Base-by-base conservation (phyloP, 2,329 filamentous ascomycete genomes). In the Aspergillus fischeri region DNA sequence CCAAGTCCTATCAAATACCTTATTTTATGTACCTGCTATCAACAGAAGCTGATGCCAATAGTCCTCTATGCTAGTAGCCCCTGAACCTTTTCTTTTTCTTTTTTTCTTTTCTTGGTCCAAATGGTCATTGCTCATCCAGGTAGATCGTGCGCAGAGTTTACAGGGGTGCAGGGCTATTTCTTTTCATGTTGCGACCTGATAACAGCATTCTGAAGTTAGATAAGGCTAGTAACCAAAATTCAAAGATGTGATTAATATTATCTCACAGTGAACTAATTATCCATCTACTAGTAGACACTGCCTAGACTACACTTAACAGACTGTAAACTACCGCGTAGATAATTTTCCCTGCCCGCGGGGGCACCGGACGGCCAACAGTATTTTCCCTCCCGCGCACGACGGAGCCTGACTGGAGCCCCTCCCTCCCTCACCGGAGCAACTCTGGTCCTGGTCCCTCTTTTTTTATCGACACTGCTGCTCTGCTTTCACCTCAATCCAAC, bases 321-420 rank as follows among this genome's bases (percentile, higher is more conserved):
- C 32, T 38, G 32, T 17, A 17, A 38, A 25, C 24, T 24, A 24
- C 44, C 14, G 42, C n/a, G 21, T 45, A 24, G n/a, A 24, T 45
- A 20, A 45, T 45, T 45, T 45, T 10, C 42, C 42, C 11, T 38
- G 32, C 42, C 11, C 42, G 42, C 42, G 42, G 42, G 42, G 42
- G 42, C 21, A 24, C 4, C 11, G 60, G 5, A 62, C 65, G 69
- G 68, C 68, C 65, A 65, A 66, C 70, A 70, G 69, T 67, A 73
- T 73, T 73, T 73, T 73, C 66, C 67, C 61, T 67, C 65, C 69
- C 67, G 64, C 55, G 57, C 63, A 68, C 65, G 45, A 52, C 44
- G 27, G 55, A 35, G 4, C 14, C 11, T 35, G 59, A 59, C 54
- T 38, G 32, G 32, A 38, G 32, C 32, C 57, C 59, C 60, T 60